Evolutionary conservation across 2,329 filamentous ascomycete species (phyloP), one percentile per base, ranked within the genome.

Genomic region (Tympanopsis confertula): DNA sequence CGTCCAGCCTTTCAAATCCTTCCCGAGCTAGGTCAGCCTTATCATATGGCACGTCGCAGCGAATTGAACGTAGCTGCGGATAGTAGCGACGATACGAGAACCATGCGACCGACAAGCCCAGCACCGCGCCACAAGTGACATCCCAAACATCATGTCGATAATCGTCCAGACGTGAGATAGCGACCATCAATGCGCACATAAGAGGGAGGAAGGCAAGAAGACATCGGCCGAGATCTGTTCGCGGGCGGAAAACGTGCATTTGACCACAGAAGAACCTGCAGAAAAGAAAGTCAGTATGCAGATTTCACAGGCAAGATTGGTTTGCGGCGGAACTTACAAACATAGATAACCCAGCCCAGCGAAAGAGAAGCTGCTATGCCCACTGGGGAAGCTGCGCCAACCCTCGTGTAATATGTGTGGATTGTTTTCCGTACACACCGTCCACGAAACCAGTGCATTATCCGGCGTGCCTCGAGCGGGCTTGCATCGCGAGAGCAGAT

Each of bases 331-430:
- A 30, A 45, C 56, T 46, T 45, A 65, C 57, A 68, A 49, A 2
- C 67, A 61, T 19, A 80, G 52, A 49, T 74, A 80, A 2, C 75
- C 76, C 4, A 81, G 51, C 0, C 76, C 76, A 20, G 62, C 62
- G 50, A 79, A 81, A 0, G 71, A 62, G 45, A 77, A 77, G 46
- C 69, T 75, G 44, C 65, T 71, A 47, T 81, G 76, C 5, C 76
- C 76, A 39, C 68, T 74, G 0, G 76, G 76, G 42, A 79, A 81
- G 43, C 70, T 76, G 41, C 76, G 64, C 73, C 73, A 81, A 19
- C 76, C 76, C 47, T 81, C 76, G 36, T 79, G 70, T 1, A 81
- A 55, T 2, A 67, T 59, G 45, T 76, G 72, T 40, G 69, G 62
- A 30, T 61, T 33, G 7, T 64, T 56, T 15, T 33, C 10, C 17